Evolutionary conservation across 495 filamentous ascomycete species (phyloP), one percentile per base, ranked within the genome.

Genomic region (Aspergillus sclerotiicarbonarius): DNA sequence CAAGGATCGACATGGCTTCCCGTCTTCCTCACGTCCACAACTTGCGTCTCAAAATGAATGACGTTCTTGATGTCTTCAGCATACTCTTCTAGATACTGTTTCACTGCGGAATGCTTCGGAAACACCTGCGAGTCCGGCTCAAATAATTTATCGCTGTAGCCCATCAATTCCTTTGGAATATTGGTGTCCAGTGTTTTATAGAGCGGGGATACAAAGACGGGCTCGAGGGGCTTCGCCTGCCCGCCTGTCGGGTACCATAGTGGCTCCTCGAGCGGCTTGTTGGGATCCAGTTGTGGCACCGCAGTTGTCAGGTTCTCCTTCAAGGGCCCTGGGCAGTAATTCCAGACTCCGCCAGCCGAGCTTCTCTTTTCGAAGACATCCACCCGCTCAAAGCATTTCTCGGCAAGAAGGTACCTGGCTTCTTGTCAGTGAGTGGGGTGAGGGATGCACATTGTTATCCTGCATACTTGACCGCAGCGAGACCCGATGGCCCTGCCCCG

Each of bases 181-280:
- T 98, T 98, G 39, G 92, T 90, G 60, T 95, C 87, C 29, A 97
- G 70, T 31, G 76, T 67, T 13, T 91, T 86, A 65, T 98, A 96
- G 67, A 96, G 80, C 4, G 93, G 90, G 4, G 88, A 84, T 70
- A 90, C 67, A 74, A 84, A 82, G 6, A 66, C 66, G 0, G 79
- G 70, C 29, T 74, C 65, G 18, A 51, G 30, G 10, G 25, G 68
- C 20, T 64, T 56, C 9, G 68, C 52, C 32, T 62, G 32, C 13
- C 56, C 44, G 18, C 63, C 61, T 31, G 59, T 59, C 15, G 50
- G 62, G 55, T 52, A 59, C 79, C 76, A 81, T 54, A 73, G 63
- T 46, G 81, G 82, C 51, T 71, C 70, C 56, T 78, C 71, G 6
- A 63, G 44, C 2, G 71, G 66, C 54, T 69, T 67, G 55, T 76